Base-by-base conservation (phyloP, 805 yeast genomes). In the Saturnispora dispora region DNA sequence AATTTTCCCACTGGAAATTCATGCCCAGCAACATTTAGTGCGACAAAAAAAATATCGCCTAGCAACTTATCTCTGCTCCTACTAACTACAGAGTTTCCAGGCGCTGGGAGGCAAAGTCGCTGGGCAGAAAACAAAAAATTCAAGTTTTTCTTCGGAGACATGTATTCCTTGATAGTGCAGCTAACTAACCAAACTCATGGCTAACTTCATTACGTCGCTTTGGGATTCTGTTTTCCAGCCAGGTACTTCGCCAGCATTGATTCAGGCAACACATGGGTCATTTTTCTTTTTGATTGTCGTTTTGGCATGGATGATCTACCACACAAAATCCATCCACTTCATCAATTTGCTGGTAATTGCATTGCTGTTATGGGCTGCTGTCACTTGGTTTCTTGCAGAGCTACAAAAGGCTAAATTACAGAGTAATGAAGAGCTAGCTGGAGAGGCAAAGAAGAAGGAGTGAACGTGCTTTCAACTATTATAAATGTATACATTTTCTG, bases 201-300 rank as follows among this genome's bases (percentile, higher is more conserved):
- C 48, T 8, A 30, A 30, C 28, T 82, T 82, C 62, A 53, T 85
- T 36, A 71, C 68, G 25, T 95, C 85, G 25, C 74, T 91, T 43
- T 90, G 97, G 97, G 83, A 85, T 51, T 86, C 96, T 13, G 79
- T 93, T 27, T 87, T 91, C 68, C 82, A 88, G 17, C 97, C 98
- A 5, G 99, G 99, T 1, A 80, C 96, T 1, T 79, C 93, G 1
- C 96, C 97, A 1, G 88, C 95, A 1, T 74, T 93, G 48, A 74
- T 89, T n/a, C 73, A 75, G 37, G 97, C 98, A 2, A 91, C 97
- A 0, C 97, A 93, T 64, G 75, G 71, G 2, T 85, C 96, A 2
- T 93, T 93, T 61, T 71, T 76, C 0, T 73, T 84, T 10, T 73
- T 93, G 51, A 71, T 81, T 11, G 45, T 77, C 5, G 74, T 86